These are phyloP conservation scores for Neotropicomus parvogracilis DNA, from an alignment of 1,284 basidiomycete genomes.

Conservation along the genomic window DNA sequence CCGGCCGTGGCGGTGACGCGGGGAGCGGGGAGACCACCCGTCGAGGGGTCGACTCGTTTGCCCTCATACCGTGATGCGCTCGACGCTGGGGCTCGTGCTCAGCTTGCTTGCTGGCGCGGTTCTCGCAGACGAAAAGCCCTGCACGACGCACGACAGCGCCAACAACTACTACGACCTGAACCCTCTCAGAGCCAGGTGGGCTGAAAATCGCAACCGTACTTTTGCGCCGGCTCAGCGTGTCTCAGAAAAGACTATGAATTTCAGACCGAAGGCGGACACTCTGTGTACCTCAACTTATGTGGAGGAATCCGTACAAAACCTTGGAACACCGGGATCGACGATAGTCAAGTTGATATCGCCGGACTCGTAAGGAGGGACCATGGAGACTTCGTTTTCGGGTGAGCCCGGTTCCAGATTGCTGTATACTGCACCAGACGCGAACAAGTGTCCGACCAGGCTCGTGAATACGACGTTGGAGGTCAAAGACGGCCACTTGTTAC, in stretches of 20 bases:
- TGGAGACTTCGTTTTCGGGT: constrained; percentile 74
- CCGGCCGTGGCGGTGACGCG: constrained; percentile 25
- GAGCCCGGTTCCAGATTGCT: constrained; percentile 22
- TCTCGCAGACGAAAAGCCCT: constrained; percentile 40
- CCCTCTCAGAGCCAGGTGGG: constrained; percentile 50
- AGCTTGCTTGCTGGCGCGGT: constrained; percentile 32
- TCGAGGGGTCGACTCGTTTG: constrained; percentile 23
- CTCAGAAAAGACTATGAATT: constrained; percentile 63
- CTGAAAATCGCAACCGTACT: neutral
- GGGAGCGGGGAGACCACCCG: constrained; percentile 17
- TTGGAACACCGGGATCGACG: constrained; percentile 53
- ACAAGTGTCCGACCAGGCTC: constrained; percentile 37
- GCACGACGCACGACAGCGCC: constrained; percentile 37
- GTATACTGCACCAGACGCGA: neutral
- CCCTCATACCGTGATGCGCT: constrained; percentile 16
- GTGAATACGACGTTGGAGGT: constrained; percentile 59
- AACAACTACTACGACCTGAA: constrained; percentile 63
- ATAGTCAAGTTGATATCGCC: constrained; percentile 50
- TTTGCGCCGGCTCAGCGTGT: constrained; percentile 7
- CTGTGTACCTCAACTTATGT: constrained; percentile 62
- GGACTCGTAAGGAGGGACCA: constrained; percentile 59
- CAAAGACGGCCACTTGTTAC: constrained; percentile 42
- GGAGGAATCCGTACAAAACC: constrained; percentile 50
- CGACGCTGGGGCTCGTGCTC: constrained; percentile 1
- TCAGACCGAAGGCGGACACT: constrained; percentile 43